A percentile compares a stretch with the other conserved stretches of the same genome.
Conservation (phyloP, 2,329 filamentous ascomycete genomes). For the Penicillium paneum region DNA sequence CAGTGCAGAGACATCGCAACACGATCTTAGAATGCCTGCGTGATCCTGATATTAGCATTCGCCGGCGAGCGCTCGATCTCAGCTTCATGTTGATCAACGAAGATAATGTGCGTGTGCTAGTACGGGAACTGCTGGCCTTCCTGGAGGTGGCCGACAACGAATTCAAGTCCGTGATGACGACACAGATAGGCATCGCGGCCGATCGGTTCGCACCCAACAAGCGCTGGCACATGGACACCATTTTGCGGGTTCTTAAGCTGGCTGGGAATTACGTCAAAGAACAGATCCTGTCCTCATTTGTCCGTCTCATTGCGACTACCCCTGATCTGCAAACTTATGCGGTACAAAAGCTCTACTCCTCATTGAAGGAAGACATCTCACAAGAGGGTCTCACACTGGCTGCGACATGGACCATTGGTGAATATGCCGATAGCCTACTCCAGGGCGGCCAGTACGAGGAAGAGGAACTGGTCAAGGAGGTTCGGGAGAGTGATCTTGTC, state of each 20-base stretch:
- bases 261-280: slow-evolving; percentile 98
- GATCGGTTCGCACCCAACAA: slow-evolving; percentile 96
- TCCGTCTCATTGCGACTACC: slow-evolving; percentile 90
- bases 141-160: slow-evolving; percentile 96
- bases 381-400: slow-evolving; percentile 93
- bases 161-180: slow-evolving; percentile 98
- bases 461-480: slow-evolving; percentile 77
- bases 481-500: slow-evolving; percentile 85
- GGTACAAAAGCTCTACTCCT: slow-evolving; percentile 88
- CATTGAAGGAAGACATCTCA: slow-evolving; percentile 92
- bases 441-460: slow-evolving; percentile 89
- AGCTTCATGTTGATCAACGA: slow-evolving; percentile 99
- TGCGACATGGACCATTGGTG: slow-evolving; percentile 95
- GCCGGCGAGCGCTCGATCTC: slow-evolving; percentile 88
- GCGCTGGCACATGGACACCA: slow-evolving; percentile 97
- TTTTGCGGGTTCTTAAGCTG: slow-evolving; percentile 87
- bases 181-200: slow-evolving; percentile 93
- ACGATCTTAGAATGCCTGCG: slow-evolving; percentile 94
- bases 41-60: slow-evolving; percentile 97
- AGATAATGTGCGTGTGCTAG: slow-evolving; percentile 87
- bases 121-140: slow-evolving; percentile 90
- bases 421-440: slow-evolving; percentile 89
- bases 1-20: slow-evolving; percentile 93
- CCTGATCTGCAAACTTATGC: slow-evolving; percentile 94
- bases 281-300: slow-evolving; percentile 93